These are phyloP conservation scores for Paraurostyla sp. DNA, from an alignment of 73 alveolate genomes.

Conservation along the genomic window DNA sequence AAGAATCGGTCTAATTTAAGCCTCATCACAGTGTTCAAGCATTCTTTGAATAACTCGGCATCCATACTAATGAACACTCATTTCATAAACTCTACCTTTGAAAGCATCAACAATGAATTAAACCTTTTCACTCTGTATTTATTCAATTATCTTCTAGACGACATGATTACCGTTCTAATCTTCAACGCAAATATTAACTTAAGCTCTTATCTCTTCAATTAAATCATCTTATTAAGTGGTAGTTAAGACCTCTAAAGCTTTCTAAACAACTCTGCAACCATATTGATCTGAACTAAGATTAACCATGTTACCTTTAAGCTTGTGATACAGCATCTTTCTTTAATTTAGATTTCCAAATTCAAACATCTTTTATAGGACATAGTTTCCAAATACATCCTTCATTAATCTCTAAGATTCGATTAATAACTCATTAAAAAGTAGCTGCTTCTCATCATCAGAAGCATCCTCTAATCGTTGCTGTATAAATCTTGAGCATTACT, in stretches of 20 bases:
- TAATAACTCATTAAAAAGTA: conserved; percentile 80
- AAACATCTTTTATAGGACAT: conserved; percentile 90
- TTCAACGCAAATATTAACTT: conserved; percentile 84
- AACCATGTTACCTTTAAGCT: conserved; percentile 37
- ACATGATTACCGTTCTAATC: conserved; percentile 98
- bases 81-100: conserved; percentile 62
- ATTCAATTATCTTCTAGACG: conserved; percentile 90
- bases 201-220: conserved; percentile 78
- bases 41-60: conserved; percentile 95
- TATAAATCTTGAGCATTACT: conserved; percentile 87
- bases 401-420: conserved; percentile 75
- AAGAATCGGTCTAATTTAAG: conserved; percentile 59
- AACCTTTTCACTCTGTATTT: conserved; percentile 74
- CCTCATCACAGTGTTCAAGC: conserved; percentile 81
- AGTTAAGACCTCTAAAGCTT: conserved; percentile 81
- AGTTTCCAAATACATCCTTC: conserved; percentile 95
- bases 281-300: conserved; percentile 33
- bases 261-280: conserved; percentile 94
- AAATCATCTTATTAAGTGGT: conserved; percentile 59
- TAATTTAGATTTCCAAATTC: conserved; percentile 81
- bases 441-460: conserved; percentile 84
- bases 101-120: conserved; percentile 88
- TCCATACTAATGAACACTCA: conserved; percentile 91
- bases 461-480: conserved; percentile 91
- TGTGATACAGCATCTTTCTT: conserved; percentile 53